Percentiles rank a stretch among this genome's conserved stretches.
Evolutionary conservation across 495 filamentous ascomycete species (phyloP).

Genomic region (Xylaria cubensis): DNA sequence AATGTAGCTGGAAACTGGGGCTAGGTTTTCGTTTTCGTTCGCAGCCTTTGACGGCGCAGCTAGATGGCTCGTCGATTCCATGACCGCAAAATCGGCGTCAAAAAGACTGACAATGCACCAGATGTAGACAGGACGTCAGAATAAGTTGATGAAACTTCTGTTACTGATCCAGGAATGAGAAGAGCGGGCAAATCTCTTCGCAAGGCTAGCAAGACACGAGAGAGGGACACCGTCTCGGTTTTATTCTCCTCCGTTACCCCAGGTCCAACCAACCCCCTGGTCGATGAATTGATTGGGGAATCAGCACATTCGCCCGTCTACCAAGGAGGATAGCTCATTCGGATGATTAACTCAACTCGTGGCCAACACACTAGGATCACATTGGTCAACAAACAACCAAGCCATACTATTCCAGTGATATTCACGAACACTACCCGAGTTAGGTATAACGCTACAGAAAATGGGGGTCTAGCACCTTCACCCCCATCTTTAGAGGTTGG

Average conservation of each 20-base stretch:
- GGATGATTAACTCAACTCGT: background rate
- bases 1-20: background rate
- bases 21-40: constrained; percentile 15
- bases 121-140: background rate
- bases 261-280: background rate
- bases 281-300: constrained; percentile 2
- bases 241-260: constrained; percentile 9
- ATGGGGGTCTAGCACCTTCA: background rate
- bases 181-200: background rate
- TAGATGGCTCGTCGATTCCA: constrained; percentile 4
- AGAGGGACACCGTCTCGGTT: background rate
- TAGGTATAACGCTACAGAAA: background rate
- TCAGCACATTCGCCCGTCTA: background rate
- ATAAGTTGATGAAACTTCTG: background rate
- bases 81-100: background rate
- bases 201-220: background rate
- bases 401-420: background rate
- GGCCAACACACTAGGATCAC: constrained; percentile 9
- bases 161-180: background rate
- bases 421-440: background rate
- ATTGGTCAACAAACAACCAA: background rate
- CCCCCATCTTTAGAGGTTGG: background rate
- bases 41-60: constrained; percentile 3
- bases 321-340: background rate
- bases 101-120: background rate